Base-by-base conservation (phyloP, 2,329 filamentous ascomycete species). In the Sarocladium oryzae region DNA sequence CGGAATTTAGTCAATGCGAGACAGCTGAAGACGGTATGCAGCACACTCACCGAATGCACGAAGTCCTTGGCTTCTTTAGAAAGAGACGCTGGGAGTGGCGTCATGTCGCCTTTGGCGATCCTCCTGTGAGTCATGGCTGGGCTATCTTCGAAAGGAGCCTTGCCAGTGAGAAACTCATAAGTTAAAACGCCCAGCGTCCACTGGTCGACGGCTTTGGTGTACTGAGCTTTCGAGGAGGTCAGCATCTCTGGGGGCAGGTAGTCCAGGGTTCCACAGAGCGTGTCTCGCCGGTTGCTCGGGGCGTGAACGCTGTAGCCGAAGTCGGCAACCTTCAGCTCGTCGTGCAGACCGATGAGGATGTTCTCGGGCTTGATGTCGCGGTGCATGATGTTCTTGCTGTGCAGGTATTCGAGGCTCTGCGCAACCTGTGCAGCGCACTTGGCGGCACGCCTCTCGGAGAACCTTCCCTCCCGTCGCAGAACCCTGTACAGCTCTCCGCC, bases 351-450 rank as follows among this genome's bases (percentile, higher is more conserved):
- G 1, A 56, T 43, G 15, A 56, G 53, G 13, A 57, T 52, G 16
- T 56, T 59, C 36, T 54, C 52, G 2, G 56, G 55, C 55, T 59
- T 95, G 72, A 95, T 95, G 61, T 95, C 89, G 54, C 89, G 80
- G 67, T 95, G 88, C 74, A 93, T 93, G 60, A 95, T 85, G 66
- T 95, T 87, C 72, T 95, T 95, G 67, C 87, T 88, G 73, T 95
- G 89, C 41, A 95, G 77, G 62, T 95, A 95, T 57, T 84, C 84
- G 58, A 96, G 73, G 1, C 90, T 89, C 35, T 85, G 85, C 15
- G 87, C 87, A 86, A 93, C 92, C 69, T 95, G 89, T 3, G 88
- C 88, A 57, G 92, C 83, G 66, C 92, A 95, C 69, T 89, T 84
- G 15, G 88, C 88, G 6, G 89, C 88, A 66, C 89, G 89, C 80